Conservation (phyloP, 768 basidiomycete species). For the Udeniomyces megalosporus region DNA sequence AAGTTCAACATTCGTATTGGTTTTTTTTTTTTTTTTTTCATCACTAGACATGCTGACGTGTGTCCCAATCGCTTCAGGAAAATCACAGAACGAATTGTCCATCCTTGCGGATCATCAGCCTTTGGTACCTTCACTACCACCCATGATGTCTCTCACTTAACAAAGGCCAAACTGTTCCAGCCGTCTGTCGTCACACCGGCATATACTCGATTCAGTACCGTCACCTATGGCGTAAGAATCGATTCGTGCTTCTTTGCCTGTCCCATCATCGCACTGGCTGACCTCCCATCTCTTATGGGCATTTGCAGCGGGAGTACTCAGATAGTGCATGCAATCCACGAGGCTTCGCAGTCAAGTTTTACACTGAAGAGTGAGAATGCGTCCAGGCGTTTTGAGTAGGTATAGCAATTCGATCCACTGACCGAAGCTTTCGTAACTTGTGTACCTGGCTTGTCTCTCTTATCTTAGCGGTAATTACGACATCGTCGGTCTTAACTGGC, state of each 20-base stretch:
- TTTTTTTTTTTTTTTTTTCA: background rate
- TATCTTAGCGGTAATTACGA: constrained; percentile 19
- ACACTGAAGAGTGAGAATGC: constrained; percentile 17
- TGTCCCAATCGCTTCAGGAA: no score
- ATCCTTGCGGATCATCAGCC: constrained; percentile 24
- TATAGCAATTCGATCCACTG: no score
- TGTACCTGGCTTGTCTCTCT: no score
- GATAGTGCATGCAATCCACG: constrained; percentile 21
- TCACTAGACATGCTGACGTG: no score
- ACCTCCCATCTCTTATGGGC: background rate
- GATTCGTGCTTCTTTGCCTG: background rate
- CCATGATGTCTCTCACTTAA: constrained; percentile 23
- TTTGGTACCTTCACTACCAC: constrained; percentile 26
- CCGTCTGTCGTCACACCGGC: constrained; percentile 22
- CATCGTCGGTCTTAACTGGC: constrained; percentile 19
- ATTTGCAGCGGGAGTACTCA: constrained; percentile 18
- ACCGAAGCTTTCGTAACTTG: no score
- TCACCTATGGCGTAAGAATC: constrained; percentile 21
- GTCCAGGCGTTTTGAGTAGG: no score
- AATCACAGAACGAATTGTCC: constrained; percentile 28
- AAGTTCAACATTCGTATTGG: no score
- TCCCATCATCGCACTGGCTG: no score
- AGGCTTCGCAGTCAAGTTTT: constrained; percentile 20
- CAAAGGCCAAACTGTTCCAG: constrained; percentile 25
- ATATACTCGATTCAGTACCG: constrained; percentile 24